Base-by-base conservation (phyloP, 208 protist genomes). In the Trypanosoma mega region DNA sequence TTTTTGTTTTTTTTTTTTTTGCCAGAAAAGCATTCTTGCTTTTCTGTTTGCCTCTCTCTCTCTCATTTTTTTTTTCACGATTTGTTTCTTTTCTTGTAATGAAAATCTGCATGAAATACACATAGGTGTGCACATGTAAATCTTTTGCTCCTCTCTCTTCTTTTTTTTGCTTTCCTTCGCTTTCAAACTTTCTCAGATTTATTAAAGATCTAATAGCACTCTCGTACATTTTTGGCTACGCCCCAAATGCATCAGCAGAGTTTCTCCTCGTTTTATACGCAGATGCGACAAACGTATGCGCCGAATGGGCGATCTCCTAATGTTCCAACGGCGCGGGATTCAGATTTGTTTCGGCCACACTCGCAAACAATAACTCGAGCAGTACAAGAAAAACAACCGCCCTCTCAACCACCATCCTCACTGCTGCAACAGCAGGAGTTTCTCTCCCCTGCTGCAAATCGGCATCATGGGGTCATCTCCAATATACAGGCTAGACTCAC, bases 181-280 rank as follows among this genome's bases (percentile, higher is more conserved):
- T n/a, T n/a, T n/a, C n/a, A n/a, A n/a, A n/a, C n/a, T n/a, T n/a
- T n/a, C n/a, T n/a, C n/a, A n/a, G n/a, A n/a, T n/a, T n/a, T n/a
- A n/a, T n/a, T n/a, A n/a, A n/a, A n/a, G n/a, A n/a, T n/a, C n/a
- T n/a, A n/a, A n/a, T n/a, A n/a, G n/a, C n/a, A n/a, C n/a, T n/a
- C n/a, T n/a, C n/a, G n/a, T n/a, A n/a, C n/a, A n/a, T n/a, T n/a
- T n/a, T n/a, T n/a, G n/a, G n/a, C n/a, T n/a, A n/a, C n/a, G n/a
- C n/a, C n/a, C n/a, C n/a, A n/a, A n/a, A 53, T 54, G 57, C 57
- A 63, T 26, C n/a, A 16, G 21, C 46, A 46, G 36, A 65, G 59
- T 29, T 48, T 26, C 24, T 65, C 59, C 0, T 57, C 59, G 37
- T 56, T 65, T 30, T 56, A 56, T 39, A 36, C 39, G 16, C 20